Base-by-base conservation (phyloP, 2,329 filamentous ascomycete genomes). In the Beauveria pseudobassiana region DNA sequence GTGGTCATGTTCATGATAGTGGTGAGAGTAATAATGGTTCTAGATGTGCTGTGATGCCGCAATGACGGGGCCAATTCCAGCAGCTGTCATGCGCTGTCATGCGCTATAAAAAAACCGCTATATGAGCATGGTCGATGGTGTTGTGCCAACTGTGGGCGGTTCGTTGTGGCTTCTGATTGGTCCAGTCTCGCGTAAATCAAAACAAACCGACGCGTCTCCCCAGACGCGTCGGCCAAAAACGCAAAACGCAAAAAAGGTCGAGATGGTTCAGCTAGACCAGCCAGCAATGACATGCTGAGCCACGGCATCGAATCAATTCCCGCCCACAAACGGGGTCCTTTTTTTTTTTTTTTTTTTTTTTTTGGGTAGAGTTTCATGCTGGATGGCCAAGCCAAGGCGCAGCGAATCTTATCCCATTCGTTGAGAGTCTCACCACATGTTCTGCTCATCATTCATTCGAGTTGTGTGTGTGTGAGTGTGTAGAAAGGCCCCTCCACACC, bases 191-290 rank as follows among this genome's bases (percentile, higher is more conserved):
- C 53, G 60, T 62, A 43, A 52, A 57, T 57, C 53, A 62, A 62
- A 62, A 57, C 53, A 62, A 62, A 57, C 48, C 48, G 61, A 63
- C 61, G 61, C 61, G 61, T 63, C 61, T 63, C 26, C 61, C 54
- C 48, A 53, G 51, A 61, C 59, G 59, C 59, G 59, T 61, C 43
- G 30, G 30, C 30, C 30, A 34, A 34, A 34, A 34, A 14, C 28
- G 12, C 14, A 34, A 7, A 57, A 46, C 26, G 10, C 14, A 34
- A 8, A 50, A 48, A 38, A 46, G 24, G 22, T 20, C 30, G 3
- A 45, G 38, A 24, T 42, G 7, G 34, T 20, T n/a, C 52, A 55
- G 52, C 40, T 42, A 20, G 34, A 38, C 54, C 42, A 48, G 22
- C 22, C 22, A 24, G 22, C 22, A 24, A 24, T 24, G 26, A 30